phyloP scores from a whole-genome alignment of 2,329 filamentous ascomycete genomes.

The Phyllosticta ampelicida region DNA sequence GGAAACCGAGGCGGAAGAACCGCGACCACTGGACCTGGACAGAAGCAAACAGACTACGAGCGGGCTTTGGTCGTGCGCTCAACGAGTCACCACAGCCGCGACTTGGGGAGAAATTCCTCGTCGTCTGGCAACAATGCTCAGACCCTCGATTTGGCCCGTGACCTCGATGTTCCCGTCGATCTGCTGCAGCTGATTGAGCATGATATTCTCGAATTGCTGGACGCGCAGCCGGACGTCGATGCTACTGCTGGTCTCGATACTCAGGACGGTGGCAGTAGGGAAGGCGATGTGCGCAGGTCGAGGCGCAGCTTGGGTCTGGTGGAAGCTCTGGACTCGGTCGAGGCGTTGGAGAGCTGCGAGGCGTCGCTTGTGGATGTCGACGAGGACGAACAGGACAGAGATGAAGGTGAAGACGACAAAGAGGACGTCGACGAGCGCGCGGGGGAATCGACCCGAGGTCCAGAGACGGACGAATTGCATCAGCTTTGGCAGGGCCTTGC shows the following conservation, averaged over 20 bases:
- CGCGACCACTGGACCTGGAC: neutral
- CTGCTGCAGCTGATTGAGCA: neutral
- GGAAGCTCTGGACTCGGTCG: neutral
- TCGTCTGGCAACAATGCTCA: neutral
- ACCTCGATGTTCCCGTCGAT: neutral
- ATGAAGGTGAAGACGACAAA: neutral
- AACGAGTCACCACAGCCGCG: too few species aligned
- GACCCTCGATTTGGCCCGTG: neutral
- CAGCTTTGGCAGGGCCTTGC: constrained; percentile 4
- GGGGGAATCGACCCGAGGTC: constrained; percentile 4
- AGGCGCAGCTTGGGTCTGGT: neutral
- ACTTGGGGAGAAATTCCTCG: neutral
- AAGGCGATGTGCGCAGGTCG: neutral
- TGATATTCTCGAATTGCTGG: neutral
- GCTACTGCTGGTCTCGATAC: neutral
- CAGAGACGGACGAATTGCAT: neutral
- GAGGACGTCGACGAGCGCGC: constrained; percentile 1
- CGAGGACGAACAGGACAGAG: neutral
- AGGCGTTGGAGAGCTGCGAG: neutral
- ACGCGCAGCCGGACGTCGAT: neutral
- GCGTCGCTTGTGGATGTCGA: neutral
- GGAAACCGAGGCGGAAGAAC: neutral
- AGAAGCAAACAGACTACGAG: too few species aligned
- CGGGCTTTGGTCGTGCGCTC: too few species aligned
- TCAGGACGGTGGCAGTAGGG: neutral